Evolutionary conservation across 176 grass and related monocot genomes (phyloP).

Genomic region (Zea luxurians): DNA sequence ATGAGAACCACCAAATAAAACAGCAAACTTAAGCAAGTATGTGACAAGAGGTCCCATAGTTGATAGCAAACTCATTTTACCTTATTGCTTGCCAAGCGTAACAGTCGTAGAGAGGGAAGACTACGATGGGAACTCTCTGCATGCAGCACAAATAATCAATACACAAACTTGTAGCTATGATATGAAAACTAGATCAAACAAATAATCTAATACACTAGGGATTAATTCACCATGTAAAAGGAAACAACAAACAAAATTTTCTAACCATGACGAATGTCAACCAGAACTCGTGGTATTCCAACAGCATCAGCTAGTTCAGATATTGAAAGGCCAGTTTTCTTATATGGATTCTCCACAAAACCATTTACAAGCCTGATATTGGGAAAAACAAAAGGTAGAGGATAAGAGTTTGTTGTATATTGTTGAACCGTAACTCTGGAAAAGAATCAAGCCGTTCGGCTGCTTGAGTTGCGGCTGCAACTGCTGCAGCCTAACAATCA

Average conservation of each 20-base stretch:
- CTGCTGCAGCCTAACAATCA: too few species aligned
- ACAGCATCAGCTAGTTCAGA: constrained; percentile 69
- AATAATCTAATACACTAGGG: not conserved
- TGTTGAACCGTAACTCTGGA: not conserved
- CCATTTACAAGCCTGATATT: constrained; percentile 86
- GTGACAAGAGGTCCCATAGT: not conserved
- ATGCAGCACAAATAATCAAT: constrained; percentile 26
- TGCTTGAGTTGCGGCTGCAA: too few species aligned
- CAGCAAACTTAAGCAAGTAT: constrained; percentile 17
- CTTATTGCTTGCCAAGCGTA: constrained; percentile 75
- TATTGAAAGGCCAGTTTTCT: constrained; percentile 79
- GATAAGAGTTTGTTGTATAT: not conserved
- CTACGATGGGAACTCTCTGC: constrained; percentile 83
- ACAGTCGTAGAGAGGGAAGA: constrained; percentile 71
- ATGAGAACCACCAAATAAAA: constrained; percentile 14
- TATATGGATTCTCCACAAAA: constrained; percentile 60
- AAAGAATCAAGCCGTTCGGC: not conserved
- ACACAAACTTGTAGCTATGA: not conserved
- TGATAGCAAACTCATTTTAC: constrained; percentile 38
- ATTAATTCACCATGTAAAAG: not conserved
- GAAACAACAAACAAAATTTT: not conserved
- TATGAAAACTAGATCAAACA: constrained; percentile 9
- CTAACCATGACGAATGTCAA: constrained; percentile 97
- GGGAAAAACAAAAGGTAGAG: not conserved
- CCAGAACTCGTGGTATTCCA: constrained; percentile 83